Percentiles rank a stretch among this genome's conserved stretches.
phyloP scores from a whole-genome alignment of 1,284 basidiomycete genomes.

The Leucoagaricus sp. region DNA sequence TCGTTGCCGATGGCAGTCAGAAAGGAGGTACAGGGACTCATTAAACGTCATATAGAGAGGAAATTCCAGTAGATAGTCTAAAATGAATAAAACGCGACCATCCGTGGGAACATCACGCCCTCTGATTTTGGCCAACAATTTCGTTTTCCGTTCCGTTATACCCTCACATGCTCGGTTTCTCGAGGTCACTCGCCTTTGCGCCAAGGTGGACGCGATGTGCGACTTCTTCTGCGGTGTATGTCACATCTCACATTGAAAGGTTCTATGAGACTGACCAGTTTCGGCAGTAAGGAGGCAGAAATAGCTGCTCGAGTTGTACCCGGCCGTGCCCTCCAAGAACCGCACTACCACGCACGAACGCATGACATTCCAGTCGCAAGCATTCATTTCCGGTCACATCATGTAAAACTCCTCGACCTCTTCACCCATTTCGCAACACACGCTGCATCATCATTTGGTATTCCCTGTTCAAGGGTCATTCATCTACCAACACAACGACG shows the following conservation, averaged over 20 bases:
- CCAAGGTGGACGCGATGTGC: not conserved
- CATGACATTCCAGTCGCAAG: conserved; percentile 82
- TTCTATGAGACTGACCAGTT: not conserved
- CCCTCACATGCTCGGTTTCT: conserved; percentile 10
- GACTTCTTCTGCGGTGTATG: conserved; percentile 15
- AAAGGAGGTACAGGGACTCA: conserved; percentile 33
- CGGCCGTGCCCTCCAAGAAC: conserved; percentile 55
- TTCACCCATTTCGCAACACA: conserved; percentile 87
- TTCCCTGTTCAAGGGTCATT: conserved; percentile 75
- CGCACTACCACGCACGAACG: conserved; percentile 60
- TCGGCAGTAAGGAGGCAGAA: conserved; percentile 13
- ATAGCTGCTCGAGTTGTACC: conserved; percentile 39
- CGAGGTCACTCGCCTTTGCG: not conserved
- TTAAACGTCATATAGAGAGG: conserved; percentile 36
- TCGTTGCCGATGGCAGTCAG: conserved; percentile 33
- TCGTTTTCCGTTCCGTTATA: not conserved
- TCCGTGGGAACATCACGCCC: conserved; percentile 3
- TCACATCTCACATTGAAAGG: not conserved
- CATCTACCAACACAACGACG: conserved; percentile 77
- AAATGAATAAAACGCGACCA: conserved; percentile 5
- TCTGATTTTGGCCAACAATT: not conserved
- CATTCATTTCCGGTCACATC: conserved; percentile 83
- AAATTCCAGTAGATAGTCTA: conserved; percentile 24
- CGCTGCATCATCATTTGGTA: conserved; percentile 81
- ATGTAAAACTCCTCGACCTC: conserved; percentile 69